Evolutionary conservation across 2,329 filamentous ascomycete genomes (phyloP).

Genomic region (Aureobasidium melanogenum): DNA sequence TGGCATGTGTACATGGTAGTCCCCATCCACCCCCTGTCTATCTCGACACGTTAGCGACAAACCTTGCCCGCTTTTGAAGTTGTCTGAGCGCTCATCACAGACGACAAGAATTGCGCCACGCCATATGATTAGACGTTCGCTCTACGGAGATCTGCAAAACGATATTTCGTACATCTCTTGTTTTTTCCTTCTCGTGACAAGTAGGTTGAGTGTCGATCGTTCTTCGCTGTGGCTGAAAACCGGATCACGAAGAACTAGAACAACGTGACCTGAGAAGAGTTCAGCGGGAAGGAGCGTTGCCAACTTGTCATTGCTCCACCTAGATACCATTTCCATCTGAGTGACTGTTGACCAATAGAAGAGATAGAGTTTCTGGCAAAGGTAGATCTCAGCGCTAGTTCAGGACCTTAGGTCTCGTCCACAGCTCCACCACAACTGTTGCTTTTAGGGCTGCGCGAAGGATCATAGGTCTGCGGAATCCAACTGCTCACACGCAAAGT

Average conservation of each 20-base stretch:
- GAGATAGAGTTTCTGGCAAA: background rate
- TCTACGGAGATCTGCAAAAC: too few species aligned
- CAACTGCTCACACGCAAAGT: too few species aligned
- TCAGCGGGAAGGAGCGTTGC: background rate
- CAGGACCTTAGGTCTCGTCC: background rate
- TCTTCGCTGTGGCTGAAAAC: background rate
- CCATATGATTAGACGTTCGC: too few species aligned
- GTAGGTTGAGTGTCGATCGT: background rate
- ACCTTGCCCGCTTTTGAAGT: too few species aligned
- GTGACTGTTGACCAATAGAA: background rate
- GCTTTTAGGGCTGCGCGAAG: too few species aligned
- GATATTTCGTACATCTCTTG: too few species aligned
- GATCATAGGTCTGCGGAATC: too few species aligned
- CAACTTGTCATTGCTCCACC: background rate
- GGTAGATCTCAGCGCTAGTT: background rate
- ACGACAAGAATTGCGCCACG: too few species aligned
- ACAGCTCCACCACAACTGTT: too few species aligned
- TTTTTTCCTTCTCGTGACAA: background rate
- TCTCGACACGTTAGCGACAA: background rate
- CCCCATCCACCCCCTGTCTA: background rate
- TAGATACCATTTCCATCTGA: background rate
- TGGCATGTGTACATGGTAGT: too few species aligned
- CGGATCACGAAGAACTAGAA: background rate
- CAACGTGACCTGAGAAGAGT: background rate
- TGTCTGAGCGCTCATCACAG: too few species aligned